These are phyloP conservation scores for Clitoria ternatea DNA, from an alignment of 306 rosid species.

Conservation along the genomic window DNA sequence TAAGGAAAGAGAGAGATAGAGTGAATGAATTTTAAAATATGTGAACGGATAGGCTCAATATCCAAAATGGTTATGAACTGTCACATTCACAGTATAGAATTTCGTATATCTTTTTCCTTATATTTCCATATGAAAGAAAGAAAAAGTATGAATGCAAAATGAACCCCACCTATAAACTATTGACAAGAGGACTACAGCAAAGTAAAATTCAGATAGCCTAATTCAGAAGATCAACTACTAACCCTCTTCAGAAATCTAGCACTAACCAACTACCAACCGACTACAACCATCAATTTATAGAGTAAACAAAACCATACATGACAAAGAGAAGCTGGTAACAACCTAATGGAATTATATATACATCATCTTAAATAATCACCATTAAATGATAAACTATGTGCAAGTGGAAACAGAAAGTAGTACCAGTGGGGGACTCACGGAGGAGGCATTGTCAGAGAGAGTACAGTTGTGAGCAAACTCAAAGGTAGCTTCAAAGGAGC, in stretches of 20 bases:
- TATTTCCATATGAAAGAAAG: not conserved
- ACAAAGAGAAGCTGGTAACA: too few relatives aligned
- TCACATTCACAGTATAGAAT: not conserved
- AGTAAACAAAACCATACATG: too few relatives aligned
- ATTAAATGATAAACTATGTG: too few relatives aligned
- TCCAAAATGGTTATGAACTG: not conserved
- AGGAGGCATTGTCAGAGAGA: too few relatives aligned
- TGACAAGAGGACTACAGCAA: slow-evolving; percentile 35
- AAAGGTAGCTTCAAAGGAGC: too few relatives aligned
- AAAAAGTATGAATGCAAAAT: not conserved
- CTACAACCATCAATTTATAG: too few relatives aligned
- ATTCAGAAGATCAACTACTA: slow-evolving; percentile 43
- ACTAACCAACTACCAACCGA: too few relatives aligned
- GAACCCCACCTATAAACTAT: slow-evolving; percentile 28
- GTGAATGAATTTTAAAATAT: not conserved
- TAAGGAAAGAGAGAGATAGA: not conserved
- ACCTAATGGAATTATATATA: too few relatives aligned
- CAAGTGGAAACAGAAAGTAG: too few relatives aligned
- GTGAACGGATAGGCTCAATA: not conserved
- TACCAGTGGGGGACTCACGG: too few relatives aligned
- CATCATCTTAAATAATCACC: too few relatives aligned
- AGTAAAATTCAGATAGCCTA: slow-evolving; percentile 34
- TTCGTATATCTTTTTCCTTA: not conserved
- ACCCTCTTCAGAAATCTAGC: slow-evolving; percentile 72
- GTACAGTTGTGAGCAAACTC: too few relatives aligned